A percentile compares a stretch with the other conserved stretches of the same genome.
phyloP scores from a whole-genome alignment of 257 asterid species.

The Prunella vulgaris region DNA sequence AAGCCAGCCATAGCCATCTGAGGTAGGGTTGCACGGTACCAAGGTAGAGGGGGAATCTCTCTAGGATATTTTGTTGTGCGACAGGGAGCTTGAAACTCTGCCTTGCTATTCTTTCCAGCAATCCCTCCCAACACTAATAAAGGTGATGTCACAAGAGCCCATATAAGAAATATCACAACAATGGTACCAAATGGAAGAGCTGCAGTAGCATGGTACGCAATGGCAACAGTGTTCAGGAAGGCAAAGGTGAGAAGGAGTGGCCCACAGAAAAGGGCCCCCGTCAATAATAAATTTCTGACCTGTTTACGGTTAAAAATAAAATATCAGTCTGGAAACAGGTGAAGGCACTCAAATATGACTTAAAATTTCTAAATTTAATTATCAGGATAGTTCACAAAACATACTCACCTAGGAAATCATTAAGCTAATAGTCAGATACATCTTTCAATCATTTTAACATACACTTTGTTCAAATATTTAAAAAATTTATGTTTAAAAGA shows the following conservation, averaged over 20 bases:
- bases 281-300: slow-evolving; percentile 70
- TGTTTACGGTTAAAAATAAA: slow-evolving; percentile 22
- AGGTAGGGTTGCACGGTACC: slow-evolving; percentile 80
- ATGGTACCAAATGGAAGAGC: slow-evolving; percentile 90
- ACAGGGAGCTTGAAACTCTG: slow-evolving; percentile 82
- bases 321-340: neutral
- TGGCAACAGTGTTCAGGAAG: slow-evolving; percentile 83
- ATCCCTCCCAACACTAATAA: slow-evolving; percentile 77
- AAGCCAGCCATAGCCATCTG: slow-evolving; percentile 98
- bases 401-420: neutral
- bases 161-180: slow-evolving; percentile 71
- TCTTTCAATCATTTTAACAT: neutral
- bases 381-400: neutral
- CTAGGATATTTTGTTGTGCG: slow-evolving; percentile 87
- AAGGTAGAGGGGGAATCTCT: slow-evolving; percentile 74
- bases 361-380: neutral
- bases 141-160: slow-evolving; percentile 89
- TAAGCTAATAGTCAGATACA: neutral
- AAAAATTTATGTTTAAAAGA: neutral
- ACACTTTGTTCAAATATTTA: neutral
- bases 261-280: slow-evolving; percentile 77
- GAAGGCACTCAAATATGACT: neutral
- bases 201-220: slow-evolving; percentile 80
- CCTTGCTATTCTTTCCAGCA: slow-evolving; percentile 83
- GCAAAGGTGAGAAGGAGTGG: slow-evolving; percentile 70